A percentile compares a stretch with the other conserved stretches of the same genome.
Conservation (phyloP, 2,329 filamentous ascomycete species). For the Diaporthe batatas region DNA sequence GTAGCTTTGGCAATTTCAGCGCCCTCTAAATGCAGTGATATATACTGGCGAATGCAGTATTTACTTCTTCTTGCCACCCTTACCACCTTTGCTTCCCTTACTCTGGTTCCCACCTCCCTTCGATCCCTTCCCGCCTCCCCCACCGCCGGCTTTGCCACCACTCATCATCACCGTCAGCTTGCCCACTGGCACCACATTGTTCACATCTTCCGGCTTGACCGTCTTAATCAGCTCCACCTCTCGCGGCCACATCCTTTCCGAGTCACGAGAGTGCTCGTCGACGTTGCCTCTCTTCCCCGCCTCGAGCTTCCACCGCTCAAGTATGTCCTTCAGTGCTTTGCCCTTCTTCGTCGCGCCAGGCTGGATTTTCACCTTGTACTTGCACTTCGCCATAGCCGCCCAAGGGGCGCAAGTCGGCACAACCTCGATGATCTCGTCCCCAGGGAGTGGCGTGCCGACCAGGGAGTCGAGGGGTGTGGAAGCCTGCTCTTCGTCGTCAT, state of each 20-base stretch:
- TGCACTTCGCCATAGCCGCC: conserved; percentile 75
- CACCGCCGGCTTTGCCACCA: conserved; percentile 61
- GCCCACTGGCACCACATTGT: conserved; percentile 83
- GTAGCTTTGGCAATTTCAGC: not conserved
- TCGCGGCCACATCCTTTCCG: conserved; percentile 84
- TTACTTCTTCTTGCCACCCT: conserved; percentile 59
- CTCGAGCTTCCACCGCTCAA: conserved; percentile 83
- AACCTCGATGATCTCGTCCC: conserved; percentile 83
- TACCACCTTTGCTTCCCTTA: conserved; percentile 53
- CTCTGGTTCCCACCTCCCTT: conserved; percentile 51
- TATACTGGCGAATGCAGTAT: not conserved
- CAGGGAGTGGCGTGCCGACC: conserved; percentile 81
- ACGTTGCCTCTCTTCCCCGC: conserved; percentile 69
- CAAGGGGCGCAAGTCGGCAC: conserved; percentile 76
- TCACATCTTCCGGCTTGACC: conserved; percentile 84
- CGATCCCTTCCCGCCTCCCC: conserved; percentile 55
- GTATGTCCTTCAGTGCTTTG: conserved; percentile 90
- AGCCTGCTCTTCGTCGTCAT: conserved; percentile 70
- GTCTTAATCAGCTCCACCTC: conserved; percentile 88
- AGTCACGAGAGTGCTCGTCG: conserved; percentile 72
- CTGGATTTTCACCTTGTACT: conserved; percentile 96
- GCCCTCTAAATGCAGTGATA: conserved; percentile 1
- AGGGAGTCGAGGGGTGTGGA: conserved; percentile 75
- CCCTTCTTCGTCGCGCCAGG: conserved; percentile 92
- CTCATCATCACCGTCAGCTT: conserved; percentile 85